phyloP scores from a whole-genome alignment of 2,329 filamentous ascomycete genomes.

The Myriangium duriaei region DNA sequence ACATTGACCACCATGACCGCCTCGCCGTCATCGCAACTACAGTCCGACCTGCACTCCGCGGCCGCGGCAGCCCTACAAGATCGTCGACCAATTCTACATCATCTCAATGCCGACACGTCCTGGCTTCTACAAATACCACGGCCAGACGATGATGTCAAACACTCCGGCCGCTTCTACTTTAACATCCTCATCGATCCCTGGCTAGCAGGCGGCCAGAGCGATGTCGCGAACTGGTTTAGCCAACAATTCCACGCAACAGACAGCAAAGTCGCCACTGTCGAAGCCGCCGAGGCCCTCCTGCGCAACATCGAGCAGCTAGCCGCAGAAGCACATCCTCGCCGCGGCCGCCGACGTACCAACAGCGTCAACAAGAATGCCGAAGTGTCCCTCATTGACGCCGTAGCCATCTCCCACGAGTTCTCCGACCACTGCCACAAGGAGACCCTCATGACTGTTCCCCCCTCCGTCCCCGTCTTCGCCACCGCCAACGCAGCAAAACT shows the following conservation, averaged over 20 bases:
- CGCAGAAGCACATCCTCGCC: conserved; percentile 17
- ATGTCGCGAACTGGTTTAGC: conserved; percentile 52
- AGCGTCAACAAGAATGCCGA: conserved; percentile 10
- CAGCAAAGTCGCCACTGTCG: conserved; percentile 42
- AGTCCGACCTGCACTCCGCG: conserved; percentile 30
- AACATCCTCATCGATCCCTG: conserved; percentile 56
- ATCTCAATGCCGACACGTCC: conserved; percentile 54
- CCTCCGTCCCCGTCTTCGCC: conserved; percentile 46
- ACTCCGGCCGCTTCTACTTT: conserved; percentile 41
- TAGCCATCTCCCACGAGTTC: conserved; percentile 53
- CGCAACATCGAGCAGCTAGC: conserved; percentile 36
- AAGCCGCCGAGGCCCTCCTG: conserved; percentile 42
- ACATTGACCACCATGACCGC: conserved; percentile 19
- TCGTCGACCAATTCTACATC: conserved; percentile 44
- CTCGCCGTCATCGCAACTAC: conserved; percentile 29
- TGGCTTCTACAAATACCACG: conserved; percentile 55
- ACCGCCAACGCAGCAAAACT: conserved; percentile 44
- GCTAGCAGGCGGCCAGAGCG: conserved; percentile 49
- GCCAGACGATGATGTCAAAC: conserved; percentile 31
- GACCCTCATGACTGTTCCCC: conserved; percentile 45
- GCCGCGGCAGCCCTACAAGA: conserved; percentile 28
- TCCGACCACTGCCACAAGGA: conserved; percentile 55
- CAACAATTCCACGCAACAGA: conserved; percentile 50
- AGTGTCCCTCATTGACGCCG: conserved; percentile 41
- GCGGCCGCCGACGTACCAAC: conserved; percentile 12